Evolutionary conservation across 2,329 filamentous ascomycete genomes (phyloP).

Genomic region (Calonectria pauciramosa): DNA sequence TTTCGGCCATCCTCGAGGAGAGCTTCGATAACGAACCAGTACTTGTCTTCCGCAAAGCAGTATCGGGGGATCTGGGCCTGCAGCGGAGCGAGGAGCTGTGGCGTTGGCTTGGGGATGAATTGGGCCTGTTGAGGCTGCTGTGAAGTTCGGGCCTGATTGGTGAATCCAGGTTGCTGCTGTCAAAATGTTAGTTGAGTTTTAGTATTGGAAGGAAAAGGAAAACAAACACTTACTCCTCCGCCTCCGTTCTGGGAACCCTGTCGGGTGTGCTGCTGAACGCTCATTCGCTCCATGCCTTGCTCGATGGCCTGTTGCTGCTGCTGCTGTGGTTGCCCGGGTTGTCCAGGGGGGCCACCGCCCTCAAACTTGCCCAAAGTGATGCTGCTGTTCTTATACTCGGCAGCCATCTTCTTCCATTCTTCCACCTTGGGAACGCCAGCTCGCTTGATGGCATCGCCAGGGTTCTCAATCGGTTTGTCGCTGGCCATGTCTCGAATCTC

Average conservation of each 20-base stretch:
- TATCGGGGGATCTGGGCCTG: conserved; percentile 91
- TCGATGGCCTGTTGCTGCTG: conserved; percentile 63
- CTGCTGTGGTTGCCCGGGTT: conserved; percentile 42
- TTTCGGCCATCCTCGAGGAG: conserved; percentile 89
- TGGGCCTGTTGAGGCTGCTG: conserved; percentile 53
- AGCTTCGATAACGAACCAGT: conserved; percentile 98
- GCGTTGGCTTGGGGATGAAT: conserved; percentile 56
- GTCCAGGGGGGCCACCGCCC: conserved; percentile 56
- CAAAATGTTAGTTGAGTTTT: background rate
- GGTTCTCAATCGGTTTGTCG: conserved; percentile 84
- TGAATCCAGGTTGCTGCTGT: conserved; percentile 46
- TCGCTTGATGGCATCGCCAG: conserved; percentile 85
- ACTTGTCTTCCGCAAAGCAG: conserved; percentile 97
- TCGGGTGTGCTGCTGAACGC: conserved; percentile 63
- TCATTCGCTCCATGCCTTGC: conserved; percentile 83
- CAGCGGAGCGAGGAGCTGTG: conserved; percentile 80
- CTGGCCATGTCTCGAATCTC: conserved; percentile 96
- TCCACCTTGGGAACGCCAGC: conserved; percentile 96
- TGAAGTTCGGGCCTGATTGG: conserved; percentile 44
- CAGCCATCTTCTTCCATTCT: conserved; percentile 99
- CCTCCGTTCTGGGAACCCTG: conserved; percentile 45
- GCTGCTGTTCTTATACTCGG: conserved; percentile 99
- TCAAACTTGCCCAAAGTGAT: conserved; percentile 96
- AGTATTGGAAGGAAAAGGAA: background rate
- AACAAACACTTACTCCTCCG: conserved; percentile 41